These are phyloP conservation scores for Colletotrichum sp. DNA, from an alignment of 2,329 filamentous ascomycete species.

Conservation along the genomic window DNA sequence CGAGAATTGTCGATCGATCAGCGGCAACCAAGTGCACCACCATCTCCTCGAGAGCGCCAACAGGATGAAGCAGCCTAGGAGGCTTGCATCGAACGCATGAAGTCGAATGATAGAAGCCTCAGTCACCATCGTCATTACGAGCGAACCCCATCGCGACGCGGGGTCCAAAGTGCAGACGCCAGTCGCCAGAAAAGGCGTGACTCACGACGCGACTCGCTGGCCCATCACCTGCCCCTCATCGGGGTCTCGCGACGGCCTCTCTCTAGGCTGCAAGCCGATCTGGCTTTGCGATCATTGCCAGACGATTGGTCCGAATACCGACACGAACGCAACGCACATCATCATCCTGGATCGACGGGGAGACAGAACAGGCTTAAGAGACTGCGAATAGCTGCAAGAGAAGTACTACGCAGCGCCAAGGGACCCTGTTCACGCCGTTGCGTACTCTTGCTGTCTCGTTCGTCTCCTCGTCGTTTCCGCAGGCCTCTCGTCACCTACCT, in stretches of 20 bases:
- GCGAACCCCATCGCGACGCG: not conserved
- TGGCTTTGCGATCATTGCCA: not conserved
- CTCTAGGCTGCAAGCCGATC: slow-evolving; percentile 7
- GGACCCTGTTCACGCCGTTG: not conserved
- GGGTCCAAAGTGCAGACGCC: not conserved
- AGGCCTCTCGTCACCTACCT: not conserved
- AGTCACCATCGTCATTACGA: not conserved
- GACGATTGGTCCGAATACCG: not conserved
- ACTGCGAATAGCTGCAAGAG: slow-evolving; percentile 5
- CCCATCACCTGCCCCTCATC: slow-evolving; percentile 2
- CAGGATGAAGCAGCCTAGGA: not conserved
- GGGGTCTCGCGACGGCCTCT: not conserved
- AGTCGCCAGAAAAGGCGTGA: slow-evolving; percentile 2
- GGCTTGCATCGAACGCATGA: slow-evolving; percentile 7
- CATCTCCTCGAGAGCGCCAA: not conserved
- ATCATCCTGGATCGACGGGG: slow-evolving; percentile 4
- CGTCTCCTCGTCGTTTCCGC: not conserved
- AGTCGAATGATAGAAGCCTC: not conserved
- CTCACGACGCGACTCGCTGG: slow-evolving; percentile 8
- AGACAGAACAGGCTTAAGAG: not conserved
- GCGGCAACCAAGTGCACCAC: not conserved
- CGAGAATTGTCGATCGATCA: not conserved
- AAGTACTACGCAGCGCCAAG: slow-evolving; percentile 20
- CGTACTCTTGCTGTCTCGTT: not conserved
- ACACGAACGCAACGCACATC: slow-evolving; percentile 2